Evolutionary conservation across 2,329 filamentous ascomycete genomes (phyloP).

Genomic region (Verticillium alfalfae): DNA sequence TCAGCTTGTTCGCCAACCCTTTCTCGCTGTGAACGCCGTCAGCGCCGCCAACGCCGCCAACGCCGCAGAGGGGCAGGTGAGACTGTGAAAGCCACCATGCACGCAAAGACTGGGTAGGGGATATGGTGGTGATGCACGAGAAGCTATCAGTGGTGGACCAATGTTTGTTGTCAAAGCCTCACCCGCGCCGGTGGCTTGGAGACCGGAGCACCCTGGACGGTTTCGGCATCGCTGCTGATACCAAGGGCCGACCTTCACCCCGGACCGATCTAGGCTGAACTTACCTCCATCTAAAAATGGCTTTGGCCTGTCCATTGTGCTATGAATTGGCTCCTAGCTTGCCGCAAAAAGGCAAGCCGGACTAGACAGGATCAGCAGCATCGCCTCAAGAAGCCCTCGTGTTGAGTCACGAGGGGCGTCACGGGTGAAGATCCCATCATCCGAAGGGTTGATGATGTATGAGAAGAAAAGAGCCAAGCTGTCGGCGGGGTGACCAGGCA

Average conservation of each 20-base stretch:
- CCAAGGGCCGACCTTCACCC: neutral
- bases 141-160: neutral
- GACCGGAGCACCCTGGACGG: neutral
- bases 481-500: neutral
- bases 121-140: neutral
- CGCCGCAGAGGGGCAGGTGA: neutral
- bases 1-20: neutral
- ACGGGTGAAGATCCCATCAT: neutral
- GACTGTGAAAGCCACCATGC: neutral
- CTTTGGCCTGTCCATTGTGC: neutral
- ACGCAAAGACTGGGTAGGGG: neutral
- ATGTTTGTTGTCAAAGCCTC: neutral
- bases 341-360: neutral
- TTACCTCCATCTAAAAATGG: neutral
- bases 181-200: neutral
- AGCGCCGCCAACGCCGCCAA: neutral
- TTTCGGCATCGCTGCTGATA: neutral
- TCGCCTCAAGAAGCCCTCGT: neutral
- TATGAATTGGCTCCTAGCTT: neutral
- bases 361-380: neutral
- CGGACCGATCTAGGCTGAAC: neutral
- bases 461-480: neutral
- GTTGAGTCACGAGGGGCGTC: neutral
- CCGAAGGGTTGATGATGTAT: neutral
- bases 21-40: neutral